Percentiles rank a stretch among this genome's conserved stretches.
These are phyloP conservation scores for Aspergillus campestris DNA, from an alignment of 495 filamentous ascomycete genomes.

Conservation along the genomic window DNA sequence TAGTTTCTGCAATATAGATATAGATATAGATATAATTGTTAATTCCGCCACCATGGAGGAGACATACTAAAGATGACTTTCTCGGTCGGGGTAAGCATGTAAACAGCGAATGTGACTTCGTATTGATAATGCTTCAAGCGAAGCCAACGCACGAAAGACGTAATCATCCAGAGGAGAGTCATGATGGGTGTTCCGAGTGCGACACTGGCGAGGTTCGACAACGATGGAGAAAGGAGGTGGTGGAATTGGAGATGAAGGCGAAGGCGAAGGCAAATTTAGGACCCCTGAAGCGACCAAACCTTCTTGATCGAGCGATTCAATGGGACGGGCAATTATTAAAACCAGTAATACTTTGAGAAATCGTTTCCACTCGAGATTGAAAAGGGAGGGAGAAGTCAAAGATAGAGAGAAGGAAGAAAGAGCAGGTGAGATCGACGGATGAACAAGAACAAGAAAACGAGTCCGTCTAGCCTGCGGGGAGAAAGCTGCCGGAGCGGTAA, in stretches of 20 bases:
- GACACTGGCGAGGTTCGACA: background rate
- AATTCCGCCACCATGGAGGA: background rate
- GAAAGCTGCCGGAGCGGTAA: too few relatives aligned
- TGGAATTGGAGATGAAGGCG: too few relatives aligned
- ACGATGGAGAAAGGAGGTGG: background rate
- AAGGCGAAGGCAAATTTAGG: too few relatives aligned
- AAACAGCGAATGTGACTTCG: slow-evolving; percentile 75
- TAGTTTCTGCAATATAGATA: background rate
- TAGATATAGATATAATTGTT: background rate
- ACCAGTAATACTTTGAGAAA: too few relatives aligned
- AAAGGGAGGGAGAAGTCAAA: background rate
- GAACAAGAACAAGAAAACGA: too few relatives aligned
- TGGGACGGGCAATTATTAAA: background rate
- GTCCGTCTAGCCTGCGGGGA: too few relatives aligned
- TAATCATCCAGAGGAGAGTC: slow-evolving; percentile 30
- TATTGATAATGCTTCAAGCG: slow-evolving; percentile 79
- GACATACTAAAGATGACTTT: slow-evolving; percentile 77
- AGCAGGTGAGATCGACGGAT: background rate
- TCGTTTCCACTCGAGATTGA: too few relatives aligned
- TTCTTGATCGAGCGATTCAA: background rate
- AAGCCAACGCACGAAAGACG: slow-evolving; percentile 51
- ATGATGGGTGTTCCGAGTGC: slow-evolving; percentile 14
- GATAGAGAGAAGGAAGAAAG: background rate
- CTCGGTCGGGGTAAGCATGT: slow-evolving; percentile 80
- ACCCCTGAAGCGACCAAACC: too few relatives aligned